Evolutionary conservation across 768 basidiomycete species (phyloP).

Genomic region (Austroboletus festivus): DNA sequence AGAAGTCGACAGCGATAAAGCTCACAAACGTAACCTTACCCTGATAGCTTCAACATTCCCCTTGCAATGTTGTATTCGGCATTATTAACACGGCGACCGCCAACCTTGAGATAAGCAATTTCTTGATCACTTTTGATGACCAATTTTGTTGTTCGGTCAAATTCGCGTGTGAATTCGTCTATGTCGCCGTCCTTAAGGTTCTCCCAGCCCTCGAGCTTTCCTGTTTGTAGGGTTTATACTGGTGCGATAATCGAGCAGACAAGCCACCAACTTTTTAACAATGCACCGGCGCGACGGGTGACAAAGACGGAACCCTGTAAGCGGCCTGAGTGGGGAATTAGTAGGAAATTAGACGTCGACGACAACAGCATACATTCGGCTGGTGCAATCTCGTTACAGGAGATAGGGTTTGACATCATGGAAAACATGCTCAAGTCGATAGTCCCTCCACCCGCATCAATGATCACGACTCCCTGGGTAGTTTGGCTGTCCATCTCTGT

Average conservation of each 20-base stretch:
- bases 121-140: constrained; percentile 7
- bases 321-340: constrained; percentile 29
- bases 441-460: constrained; percentile 13
- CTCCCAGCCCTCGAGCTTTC: constrained; percentile 3
- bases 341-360: not conserved
- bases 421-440: constrained; percentile 37
- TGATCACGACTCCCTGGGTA: constrained; percentile 37
- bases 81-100: not conserved
- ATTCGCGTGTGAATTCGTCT: not conserved
- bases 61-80: not conserved
- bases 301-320: constrained; percentile 48
- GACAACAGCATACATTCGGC: constrained; percentile 21
- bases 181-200: constrained; percentile 5
- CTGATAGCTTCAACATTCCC: constrained; percentile 12
- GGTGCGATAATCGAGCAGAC: not conserved
- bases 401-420: constrained; percentile 17
- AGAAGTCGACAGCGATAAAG: not conserved
- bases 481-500: not conserved
- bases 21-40: constrained; percentile 2
- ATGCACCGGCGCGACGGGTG: constrained; percentile 35
- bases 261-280: constrained; percentile 32
- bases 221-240: not conserved
- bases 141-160: constrained; percentile 6
- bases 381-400: constrained; percentile 33
- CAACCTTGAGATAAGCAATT: constrained; percentile 11